Evolutionary conservation across 2,329 filamentous ascomycete genomes (phyloP), one percentile per base, ranked within the genome.

Genomic region (Pestalotiopsis sp.): DNA sequence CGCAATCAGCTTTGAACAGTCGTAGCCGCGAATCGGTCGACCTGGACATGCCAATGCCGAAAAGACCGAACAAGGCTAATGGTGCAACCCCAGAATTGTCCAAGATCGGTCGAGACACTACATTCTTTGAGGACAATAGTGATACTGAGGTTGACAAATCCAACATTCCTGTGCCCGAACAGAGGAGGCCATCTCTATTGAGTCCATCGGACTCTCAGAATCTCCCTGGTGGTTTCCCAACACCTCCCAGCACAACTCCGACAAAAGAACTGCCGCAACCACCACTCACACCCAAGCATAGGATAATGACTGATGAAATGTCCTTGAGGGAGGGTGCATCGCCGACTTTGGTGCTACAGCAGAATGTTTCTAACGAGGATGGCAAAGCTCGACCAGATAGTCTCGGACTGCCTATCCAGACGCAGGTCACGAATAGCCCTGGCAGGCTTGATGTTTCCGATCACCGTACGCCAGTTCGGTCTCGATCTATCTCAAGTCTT

Each of bases 121-220:
- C 85, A 4, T 87, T 86, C 74, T 82, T 87, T 62, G 80, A 84
- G 65, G 86, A 87, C 71, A 85, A 81, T 73, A 87, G 84, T 71
- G 85, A 87, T 71, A 84, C 85, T 63, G 85, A 77, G 1, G 77
- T 58, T 12, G 67, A 68, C 64, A 70, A 68, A 60, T n/a, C 58
- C n/a, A 58, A 14, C 36, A 52, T n/a, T 45, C 14, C 36, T n/a
- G 27, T 27, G 55, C 41, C 23, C 5, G 25, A 36, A 31, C 36
- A 65, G 23, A 23, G 52, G 39, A 57, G 13, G 45, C 25, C 57
- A 38, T 23, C 45, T 36, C 27, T 60, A 39, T 39, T 63, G 41
- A 49, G 58, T 27, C 69, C 23, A n/a, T 13, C 25, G 4, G 65
- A 67, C 27, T 20, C 25, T 13, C 36, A 57, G 17, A n/a, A 23